Evolutionary conservation across 2,329 filamentous ascomycete species (phyloP).

Genomic region (Penicillium olsonii): DNA sequence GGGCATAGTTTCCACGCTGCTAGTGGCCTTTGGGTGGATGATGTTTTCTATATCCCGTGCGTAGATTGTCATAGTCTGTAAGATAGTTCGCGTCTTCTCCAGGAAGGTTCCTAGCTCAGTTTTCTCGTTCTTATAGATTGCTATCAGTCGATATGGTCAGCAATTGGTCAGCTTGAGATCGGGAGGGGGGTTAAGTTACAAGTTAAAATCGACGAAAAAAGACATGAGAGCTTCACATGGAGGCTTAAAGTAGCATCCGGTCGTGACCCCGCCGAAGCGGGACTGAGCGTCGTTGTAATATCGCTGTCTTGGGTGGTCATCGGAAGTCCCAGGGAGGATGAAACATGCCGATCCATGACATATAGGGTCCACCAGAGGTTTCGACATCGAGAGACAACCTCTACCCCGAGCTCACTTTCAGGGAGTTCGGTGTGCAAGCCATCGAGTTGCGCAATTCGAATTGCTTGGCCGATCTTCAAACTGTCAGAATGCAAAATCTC

Average conservation of each 20-base stretch:
- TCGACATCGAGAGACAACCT: background rate
- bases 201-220: slow-evolving; percentile 39
- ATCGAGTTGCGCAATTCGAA: background rate
- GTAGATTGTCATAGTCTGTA: slow-evolving; percentile 39
- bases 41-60: slow-evolving; percentile 43
- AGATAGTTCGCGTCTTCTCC: slow-evolving; percentile 37
- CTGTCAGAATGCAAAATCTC: background rate
- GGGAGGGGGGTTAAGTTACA: slow-evolving; percentile 29
- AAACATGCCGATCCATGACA: background rate
- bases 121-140: slow-evolving; percentile 38
- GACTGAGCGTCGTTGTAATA: slow-evolving; percentile 37
- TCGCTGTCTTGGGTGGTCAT: slow-evolving; percentile 21
- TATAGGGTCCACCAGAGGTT: background rate
- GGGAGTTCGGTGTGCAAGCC: background rate
- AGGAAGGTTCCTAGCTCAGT: slow-evolving; percentile 37
- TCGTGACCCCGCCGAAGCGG: slow-evolving; percentile 25
- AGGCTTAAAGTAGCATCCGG: slow-evolving; percentile 34
- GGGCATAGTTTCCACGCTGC: slow-evolving; percentile 36
- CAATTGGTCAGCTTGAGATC: background rate
- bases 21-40: slow-evolving; percentile 32
- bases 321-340: background rate
- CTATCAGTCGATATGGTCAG: background rate
- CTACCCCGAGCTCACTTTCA: background rate
- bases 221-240: slow-evolving; percentile 38
- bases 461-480: background rate